Conservation (phyloP, 108 stramenopile species). For the Skeletonema costatum region DNA sequence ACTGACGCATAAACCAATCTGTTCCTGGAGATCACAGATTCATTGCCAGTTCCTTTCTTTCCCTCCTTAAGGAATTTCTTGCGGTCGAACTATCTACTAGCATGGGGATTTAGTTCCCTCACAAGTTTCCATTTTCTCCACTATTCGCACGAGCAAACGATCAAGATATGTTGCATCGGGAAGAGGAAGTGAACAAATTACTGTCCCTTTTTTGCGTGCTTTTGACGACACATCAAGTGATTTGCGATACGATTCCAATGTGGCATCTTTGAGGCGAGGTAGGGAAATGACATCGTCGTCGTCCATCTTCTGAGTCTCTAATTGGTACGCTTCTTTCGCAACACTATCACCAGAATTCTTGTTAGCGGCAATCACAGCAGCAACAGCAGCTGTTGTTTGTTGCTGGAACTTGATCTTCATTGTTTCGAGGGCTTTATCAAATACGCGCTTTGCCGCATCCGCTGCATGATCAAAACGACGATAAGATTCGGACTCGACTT, state of each 20-base stretch:
- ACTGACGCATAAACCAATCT: not conserved
- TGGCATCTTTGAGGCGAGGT: conserved; percentile 33
- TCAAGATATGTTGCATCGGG: conserved; percentile 75
- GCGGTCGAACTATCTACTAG: not conserved
- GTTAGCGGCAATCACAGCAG: conserved; percentile 71
- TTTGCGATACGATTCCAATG: conserved; percentile 36
- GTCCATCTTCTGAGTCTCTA: conserved; percentile 40
- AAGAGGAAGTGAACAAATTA: conserved; percentile 52
- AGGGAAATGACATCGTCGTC: conserved; percentile 45
- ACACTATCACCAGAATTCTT: conserved; percentile 35
- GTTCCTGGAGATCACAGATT: not conserved
- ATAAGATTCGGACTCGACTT: conserved; percentile 53
- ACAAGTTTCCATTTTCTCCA: conserved; percentile 45
- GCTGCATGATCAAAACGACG: conserved; percentile 56
- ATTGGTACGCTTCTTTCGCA: conserved; percentile 18
- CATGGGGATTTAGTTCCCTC: not conserved
- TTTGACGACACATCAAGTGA: conserved; percentile 23
- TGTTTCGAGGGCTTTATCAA: conserved; percentile 72
- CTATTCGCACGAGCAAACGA: conserved; percentile 54
- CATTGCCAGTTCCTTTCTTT: not conserved
- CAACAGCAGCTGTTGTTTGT: conserved; percentile 78
- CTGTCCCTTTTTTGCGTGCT: conserved; percentile 10
- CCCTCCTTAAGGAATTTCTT: not conserved
- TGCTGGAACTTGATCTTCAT: conserved; percentile 70
- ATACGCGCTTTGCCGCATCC: conserved; percentile 56